phyloP scores from a whole-genome alignment of 768 basidiomycete species.

The Suillus luteus region DNA sequence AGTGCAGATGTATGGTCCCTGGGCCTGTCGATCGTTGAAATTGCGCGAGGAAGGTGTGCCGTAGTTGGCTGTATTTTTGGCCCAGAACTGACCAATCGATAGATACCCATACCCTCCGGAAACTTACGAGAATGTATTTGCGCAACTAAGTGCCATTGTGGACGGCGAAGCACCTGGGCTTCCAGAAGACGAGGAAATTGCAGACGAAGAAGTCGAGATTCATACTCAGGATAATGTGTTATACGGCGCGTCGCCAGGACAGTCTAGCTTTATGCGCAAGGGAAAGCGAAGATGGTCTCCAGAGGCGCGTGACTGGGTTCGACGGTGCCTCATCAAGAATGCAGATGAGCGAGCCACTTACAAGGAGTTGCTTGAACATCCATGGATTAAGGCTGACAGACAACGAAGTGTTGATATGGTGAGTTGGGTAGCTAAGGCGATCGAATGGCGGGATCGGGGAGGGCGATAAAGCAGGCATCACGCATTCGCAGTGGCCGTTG shows the following conservation, averaged over 20 bases:
- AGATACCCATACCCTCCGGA: slow-evolving; percentile 96
- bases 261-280: slow-evolving; percentile 20
- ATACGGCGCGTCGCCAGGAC: slow-evolving; percentile 14
- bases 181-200: slow-evolving; percentile 53
- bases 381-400: slow-evolving; percentile 68
- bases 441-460: slow-evolving; percentile 37
- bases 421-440: slow-evolving; percentile 71
- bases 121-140: slow-evolving; percentile 96
- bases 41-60: slow-evolving; percentile 69
- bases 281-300: slow-evolving; percentile 30
- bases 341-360: slow-evolving; percentile 83
- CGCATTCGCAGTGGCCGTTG: neutral
- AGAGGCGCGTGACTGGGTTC: slow-evolving; percentile 81
- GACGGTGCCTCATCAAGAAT: slow-evolving; percentile 77
- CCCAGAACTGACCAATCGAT: slow-evolving; percentile 1
- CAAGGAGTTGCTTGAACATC: slow-evolving; percentile 79
- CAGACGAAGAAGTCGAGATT: slow-evolving; percentile 15
- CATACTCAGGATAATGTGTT: slow-evolving; percentile 8
- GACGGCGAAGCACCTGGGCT: slow-evolving; percentile 90
- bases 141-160: slow-evolving; percentile 95
- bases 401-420: slow-evolving; percentile 78
- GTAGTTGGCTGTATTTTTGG: neutral
- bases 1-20: slow-evolving; percentile 98
- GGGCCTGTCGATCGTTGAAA: slow-evolving; percentile 91
- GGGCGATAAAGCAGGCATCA: slow-evolving; percentile 13